Base-by-base conservation (phyloP, 768 basidiomycete genomes). In the Mycena indigotica region DNA sequence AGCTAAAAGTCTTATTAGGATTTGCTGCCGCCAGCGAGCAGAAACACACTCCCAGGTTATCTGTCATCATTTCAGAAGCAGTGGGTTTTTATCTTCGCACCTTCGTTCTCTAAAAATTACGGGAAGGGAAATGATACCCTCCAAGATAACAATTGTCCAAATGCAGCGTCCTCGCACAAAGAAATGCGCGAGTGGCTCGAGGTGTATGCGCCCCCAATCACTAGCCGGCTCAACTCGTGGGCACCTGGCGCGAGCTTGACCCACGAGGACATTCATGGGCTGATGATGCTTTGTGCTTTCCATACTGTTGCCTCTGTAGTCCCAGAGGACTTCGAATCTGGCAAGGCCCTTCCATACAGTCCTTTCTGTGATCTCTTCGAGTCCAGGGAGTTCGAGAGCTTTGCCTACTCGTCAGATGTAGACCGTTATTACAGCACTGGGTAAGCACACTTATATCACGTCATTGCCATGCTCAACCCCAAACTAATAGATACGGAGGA, bases 231-330 rank as follows among this genome's bases (percentile, higher is more conserved):
- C 28, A 88, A 89, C 63, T 24, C 64, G 12, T 79, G 78, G 30
- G 82, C 88, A 0, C 84, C 84, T 2, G 88, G 86, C 21, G 86
- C 86, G 1, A 76, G 82, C 26, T 72, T 96, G 21, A 75, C 72
- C 0, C 61, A 79, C 13, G 58, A 63, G 3, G 89, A 95, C 62
- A 72, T 85, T 1, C 73, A 77, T 49, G 78, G 75, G 53, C 75
- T 95, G 21, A 83, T 91, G 70, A 80, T 84, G 5, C 74, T 95
- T 41, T 95, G 94, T 66, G 80, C 91, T 1, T 93, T 95, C 65
- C 89, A 93, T 64, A 88, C 82, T 17, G 76, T 84, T 53, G 81
- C 76, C 15, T 55, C 53, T 44, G 41, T 44, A 1, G 52, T 62
- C 8, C 52, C 56, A 1, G 53, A 55, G 6, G 56, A 46, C 0